Percentiles rank a stretch among this genome's conserved stretches.
phyloP scores from a whole-genome alignment of 176 grass and related monocot species.

The Pontederia crassipes region DNA sequence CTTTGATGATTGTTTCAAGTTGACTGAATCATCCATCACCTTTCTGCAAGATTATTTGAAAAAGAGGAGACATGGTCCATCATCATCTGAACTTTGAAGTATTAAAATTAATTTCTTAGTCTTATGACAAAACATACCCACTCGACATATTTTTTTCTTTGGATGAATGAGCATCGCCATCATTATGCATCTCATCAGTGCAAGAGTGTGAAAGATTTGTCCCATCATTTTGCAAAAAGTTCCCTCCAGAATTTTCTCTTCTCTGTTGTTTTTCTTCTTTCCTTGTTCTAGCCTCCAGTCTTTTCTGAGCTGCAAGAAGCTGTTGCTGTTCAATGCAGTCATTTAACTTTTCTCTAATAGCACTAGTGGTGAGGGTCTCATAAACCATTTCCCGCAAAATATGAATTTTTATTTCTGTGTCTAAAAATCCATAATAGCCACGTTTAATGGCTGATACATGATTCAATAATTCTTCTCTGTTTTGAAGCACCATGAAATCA shows the following conservation, averaged over 20 bases:
- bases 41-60: too few relatives aligned
- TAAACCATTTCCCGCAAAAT: slow-evolving; percentile 60
- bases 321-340: slow-evolving; percentile 49
- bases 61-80: too few relatives aligned
- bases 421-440: slow-evolving; percentile 74
- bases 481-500: slow-evolving; percentile 61
- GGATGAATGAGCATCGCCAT: neutral
- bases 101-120: too few relatives aligned
- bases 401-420: slow-evolving; percentile 44
- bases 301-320: slow-evolving; percentile 42
- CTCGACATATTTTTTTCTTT: neutral
- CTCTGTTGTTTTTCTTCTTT: slow-evolving; percentile 27
- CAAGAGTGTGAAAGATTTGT: too few relatives aligned
- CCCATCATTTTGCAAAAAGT: too few relatives aligned
- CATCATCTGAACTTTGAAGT: too few relatives aligned
- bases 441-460: slow-evolving; percentile 52
- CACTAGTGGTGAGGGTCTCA: slow-evolving; percentile 52
- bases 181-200: neutral
- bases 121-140: too few relatives aligned
- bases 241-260: slow-evolving; percentile 3
- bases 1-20: too few relatives aligned
- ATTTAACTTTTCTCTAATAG: slow-evolving; percentile 55
- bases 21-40: too few relatives aligned
- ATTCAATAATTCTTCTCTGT: slow-evolving; percentile 39
- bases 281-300: slow-evolving; percentile 47